phyloP scores from a whole-genome alignment of 257 asterid species.

The Nicotiana otophora region DNA sequence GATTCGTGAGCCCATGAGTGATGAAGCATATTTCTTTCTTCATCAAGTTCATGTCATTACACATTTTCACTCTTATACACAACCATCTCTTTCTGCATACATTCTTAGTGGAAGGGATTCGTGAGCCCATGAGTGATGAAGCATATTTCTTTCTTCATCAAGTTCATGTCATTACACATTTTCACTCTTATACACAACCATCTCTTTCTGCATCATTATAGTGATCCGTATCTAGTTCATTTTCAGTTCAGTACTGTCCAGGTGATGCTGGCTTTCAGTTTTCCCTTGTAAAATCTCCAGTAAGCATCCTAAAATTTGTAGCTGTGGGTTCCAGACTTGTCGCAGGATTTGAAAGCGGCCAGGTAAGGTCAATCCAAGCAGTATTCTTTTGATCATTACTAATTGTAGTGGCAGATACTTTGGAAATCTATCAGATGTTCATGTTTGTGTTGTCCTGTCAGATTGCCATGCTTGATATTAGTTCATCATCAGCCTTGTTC shows the following conservation, averaged over 20 bases:
- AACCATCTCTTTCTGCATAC: too few species aligned
- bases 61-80: too few species aligned
- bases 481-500: conserved; percentile 61
- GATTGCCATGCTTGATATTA: conserved; percentile 78
- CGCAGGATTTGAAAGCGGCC: conserved; percentile 76
- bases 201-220: conserved; percentile 12
- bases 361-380: conserved; percentile 36
- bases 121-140: background rate
- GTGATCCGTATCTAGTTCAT: conserved; percentile 20
- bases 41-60: too few species aligned
- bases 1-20: too few species aligned
- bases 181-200: background rate
- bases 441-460: conserved; percentile 25
- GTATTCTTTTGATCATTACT: background rate
- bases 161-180: background rate
- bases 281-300: conserved; percentile 63
- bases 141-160: background rate
- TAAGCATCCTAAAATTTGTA: conserved; percentile 52
- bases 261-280: conserved; percentile 36
- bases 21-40: too few species aligned
- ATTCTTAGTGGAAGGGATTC: background rate
- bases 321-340: conserved; percentile 62
- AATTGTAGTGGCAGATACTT: conserved; percentile 4
- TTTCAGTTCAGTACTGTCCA: conserved; percentile 52
- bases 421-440: conserved; percentile 15